phyloP scores from a whole-genome alignment of 345 rosid genomes.

The Eucalyptus caleyi region DNA sequence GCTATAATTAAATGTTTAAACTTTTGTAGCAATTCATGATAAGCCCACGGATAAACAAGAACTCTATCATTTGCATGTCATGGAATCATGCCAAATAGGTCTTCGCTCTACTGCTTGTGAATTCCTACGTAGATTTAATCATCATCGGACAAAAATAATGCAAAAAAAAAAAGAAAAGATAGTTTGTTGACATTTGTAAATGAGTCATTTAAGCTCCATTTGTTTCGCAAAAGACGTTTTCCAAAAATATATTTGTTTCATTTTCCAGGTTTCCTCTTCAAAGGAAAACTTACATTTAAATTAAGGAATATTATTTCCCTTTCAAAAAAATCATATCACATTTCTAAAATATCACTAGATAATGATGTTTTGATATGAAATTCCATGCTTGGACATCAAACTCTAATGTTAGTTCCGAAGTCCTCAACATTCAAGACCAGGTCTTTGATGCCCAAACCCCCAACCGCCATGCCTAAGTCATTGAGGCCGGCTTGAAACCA shows the following conservation, averaged over 20 bases:
- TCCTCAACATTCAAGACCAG: rapidly evolving
- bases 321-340: neutral
- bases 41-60: neutral
- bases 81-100: rapidly evolving
- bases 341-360: rapidly evolving
- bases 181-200: rapidly evolving
- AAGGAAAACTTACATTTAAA: rapidly evolving
- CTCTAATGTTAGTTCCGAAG: rapidly evolving
- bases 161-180: no score
- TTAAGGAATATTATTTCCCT: no score
- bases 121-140: rapidly evolving
- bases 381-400: no score
- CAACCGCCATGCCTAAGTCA: rapidly evolving
- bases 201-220: rapidly evolving
- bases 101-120: neutral
- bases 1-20: neutral
- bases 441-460: rapidly evolving
- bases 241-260: rapidly evolving
- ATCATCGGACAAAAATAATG: neutral
- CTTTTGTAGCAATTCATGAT: neutral
- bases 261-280: no score
- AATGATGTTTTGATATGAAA: rapidly evolving
- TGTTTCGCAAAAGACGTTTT: no score
- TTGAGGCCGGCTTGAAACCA: neutral
- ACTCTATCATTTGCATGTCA: neutral